Percentiles rank a stretch among this genome's conserved stretches.
These are phyloP conservation scores for Lachancea sp. DNA, from an alignment of 805 yeast species.

Conservation along the genomic window DNA sequence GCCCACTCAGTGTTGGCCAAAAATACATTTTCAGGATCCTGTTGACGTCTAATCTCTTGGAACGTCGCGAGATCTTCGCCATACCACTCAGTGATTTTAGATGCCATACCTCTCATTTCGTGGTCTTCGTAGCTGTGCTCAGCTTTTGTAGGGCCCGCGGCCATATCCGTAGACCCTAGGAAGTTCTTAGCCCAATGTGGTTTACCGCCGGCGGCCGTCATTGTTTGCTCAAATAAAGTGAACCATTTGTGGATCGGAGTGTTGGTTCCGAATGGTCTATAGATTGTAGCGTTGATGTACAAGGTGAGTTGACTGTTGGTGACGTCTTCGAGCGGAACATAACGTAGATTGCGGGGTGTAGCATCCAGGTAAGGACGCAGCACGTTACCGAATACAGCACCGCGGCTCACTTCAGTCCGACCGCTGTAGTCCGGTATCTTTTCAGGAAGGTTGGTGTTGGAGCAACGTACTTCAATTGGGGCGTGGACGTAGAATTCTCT, in stretches of 20 bases:
- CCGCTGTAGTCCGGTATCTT: constrained; percentile 42
- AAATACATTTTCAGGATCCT: constrained; percentile 80
- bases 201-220: constrained; percentile 76
- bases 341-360: constrained; percentile 57
- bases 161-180: constrained; percentile 47
- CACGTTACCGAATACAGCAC: constrained; percentile 81
- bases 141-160: constrained; percentile 26
- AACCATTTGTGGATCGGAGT: constrained; percentile 79
- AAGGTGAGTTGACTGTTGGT: constrained; percentile 74
- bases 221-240: constrained; percentile 68
- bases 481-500: constrained; percentile 83
- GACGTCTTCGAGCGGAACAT: constrained; percentile 41
- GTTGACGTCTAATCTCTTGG: constrained; percentile 55
- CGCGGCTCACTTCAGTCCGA: constrained; percentile 51
- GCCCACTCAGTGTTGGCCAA: constrained; percentile 78
- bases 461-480: constrained; percentile 90
- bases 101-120: constrained; percentile 74
- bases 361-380: constrained; percentile 76
- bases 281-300: constrained; percentile 90
- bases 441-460: constrained; percentile 60
- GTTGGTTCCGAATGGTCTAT: constrained; percentile 79
- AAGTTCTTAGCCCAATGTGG: constrained; percentile 99
- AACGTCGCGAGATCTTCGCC: constrained; percentile 61
- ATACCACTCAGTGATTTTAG: constrained; percentile 68
- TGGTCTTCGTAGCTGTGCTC: constrained; percentile 46